Percentiles rank a stretch among this genome's conserved stretches.
phyloP scores from a whole-genome alignment of 2,329 filamentous ascomycete species.

The Plenodomus lindquistii region DNA sequence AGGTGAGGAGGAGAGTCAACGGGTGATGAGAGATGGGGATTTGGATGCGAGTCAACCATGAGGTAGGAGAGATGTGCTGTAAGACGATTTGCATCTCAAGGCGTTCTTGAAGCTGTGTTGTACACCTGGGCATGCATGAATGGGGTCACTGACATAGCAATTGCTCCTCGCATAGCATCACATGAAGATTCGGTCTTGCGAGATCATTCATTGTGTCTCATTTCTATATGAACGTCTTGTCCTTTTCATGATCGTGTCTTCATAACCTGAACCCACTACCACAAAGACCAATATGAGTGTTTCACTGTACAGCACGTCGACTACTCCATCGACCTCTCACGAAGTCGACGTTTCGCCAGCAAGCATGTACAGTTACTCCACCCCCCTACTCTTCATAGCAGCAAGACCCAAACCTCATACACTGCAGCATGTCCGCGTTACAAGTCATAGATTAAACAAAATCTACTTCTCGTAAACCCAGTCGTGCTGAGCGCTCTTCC shows the following conservation, averaged over 20 bases:
- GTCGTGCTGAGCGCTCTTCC: slow-evolving; percentile 81
- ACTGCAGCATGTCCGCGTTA: slow-evolving; percentile 16
- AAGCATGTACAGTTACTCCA: slow-evolving; percentile 5
- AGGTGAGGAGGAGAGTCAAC: slow-evolving; percentile 7
- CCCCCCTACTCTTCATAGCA: background rate
- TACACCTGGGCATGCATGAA: background rate
- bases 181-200: slow-evolving; percentile 3
- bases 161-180: slow-evolving; percentile 7
- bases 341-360: background rate
- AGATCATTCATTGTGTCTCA: slow-evolving; percentile 32
- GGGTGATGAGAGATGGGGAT: background rate
- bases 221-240: slow-evolving; percentile 18
- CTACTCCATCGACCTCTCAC: slow-evolving; percentile 2
- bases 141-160: too few species aligned
- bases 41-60: background rate
- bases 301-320: slow-evolving; percentile 1
- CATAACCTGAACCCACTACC: slow-evolving; percentile 10
- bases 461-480: slow-evolving; percentile 93
- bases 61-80: background rate
- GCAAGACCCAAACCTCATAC: background rate
- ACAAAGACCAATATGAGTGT: background rate
- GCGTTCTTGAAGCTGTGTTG: background rate
- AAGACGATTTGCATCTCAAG: background rate
- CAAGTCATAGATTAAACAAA: background rate
- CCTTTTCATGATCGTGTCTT: slow-evolving; percentile 23